phyloP scores from a whole-genome alignment of 148 eudicot species.

The Camellia granthamiana region DNA sequence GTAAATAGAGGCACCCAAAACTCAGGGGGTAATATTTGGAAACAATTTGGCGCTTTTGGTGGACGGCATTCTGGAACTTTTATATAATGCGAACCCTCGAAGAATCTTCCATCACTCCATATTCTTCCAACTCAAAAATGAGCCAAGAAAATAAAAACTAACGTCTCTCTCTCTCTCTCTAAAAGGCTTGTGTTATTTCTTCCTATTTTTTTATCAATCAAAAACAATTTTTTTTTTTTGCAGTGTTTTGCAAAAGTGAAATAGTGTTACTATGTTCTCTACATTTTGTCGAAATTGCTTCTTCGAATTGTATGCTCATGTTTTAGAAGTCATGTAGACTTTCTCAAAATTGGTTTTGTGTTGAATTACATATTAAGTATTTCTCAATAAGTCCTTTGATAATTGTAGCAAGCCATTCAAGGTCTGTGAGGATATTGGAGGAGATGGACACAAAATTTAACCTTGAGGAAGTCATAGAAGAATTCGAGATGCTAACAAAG shows the following conservation, averaged over 20 bases:
- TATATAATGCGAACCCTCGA: not conserved
- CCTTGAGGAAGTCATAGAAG: slow-evolving; percentile 32
- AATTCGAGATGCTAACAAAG: slow-evolving; percentile 41
- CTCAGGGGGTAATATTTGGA: not conserved
- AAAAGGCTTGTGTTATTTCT: not conserved
- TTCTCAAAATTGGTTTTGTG: not conserved
- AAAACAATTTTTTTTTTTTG: not conserved
- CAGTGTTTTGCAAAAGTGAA: not conserved
- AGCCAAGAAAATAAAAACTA: too few species aligned
- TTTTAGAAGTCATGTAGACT: too few species aligned
- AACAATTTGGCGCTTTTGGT: too few species aligned
- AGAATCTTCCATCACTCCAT: not conserved
- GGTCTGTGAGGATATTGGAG: slow-evolving; percentile 27
- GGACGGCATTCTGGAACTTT: not conserved
- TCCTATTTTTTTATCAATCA: not conserved
- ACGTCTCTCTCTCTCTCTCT: not conserved
- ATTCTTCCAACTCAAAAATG: not conserved
- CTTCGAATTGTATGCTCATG: not conserved
- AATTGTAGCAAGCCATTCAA: slow-evolving; percentile 13
- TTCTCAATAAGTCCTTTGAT: not conserved
- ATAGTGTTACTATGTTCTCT: not conserved
- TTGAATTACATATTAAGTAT: not conserved
- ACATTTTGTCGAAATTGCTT: not conserved
- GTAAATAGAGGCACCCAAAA: too few species aligned
- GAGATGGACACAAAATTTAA: slow-evolving; percentile 30